These are phyloP conservation scores for Pterocarpus macrocarpus DNA, from an alignment of 306 rosid genomes.

Conservation along the genomic window DNA sequence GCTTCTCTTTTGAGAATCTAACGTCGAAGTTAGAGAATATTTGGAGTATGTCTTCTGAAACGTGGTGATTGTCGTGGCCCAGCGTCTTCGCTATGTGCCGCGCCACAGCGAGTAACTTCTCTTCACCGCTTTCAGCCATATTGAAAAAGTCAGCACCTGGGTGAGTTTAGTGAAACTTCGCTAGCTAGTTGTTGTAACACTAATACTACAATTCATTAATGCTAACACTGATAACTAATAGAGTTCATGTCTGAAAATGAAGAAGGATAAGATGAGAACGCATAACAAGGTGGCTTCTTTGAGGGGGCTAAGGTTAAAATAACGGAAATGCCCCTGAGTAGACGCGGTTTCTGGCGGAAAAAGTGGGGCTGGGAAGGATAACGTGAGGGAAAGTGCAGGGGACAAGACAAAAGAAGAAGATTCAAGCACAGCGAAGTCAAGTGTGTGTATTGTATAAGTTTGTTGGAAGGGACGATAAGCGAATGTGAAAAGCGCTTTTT, in stretches of 20 bases:
- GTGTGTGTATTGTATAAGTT: background rate
- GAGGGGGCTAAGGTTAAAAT: slow-evolving; percentile 3
- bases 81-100: slow-evolving; percentile 90
- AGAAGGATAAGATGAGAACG: background rate
- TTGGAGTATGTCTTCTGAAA: slow-evolving; percentile 85
- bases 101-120: slow-evolving; percentile 79
- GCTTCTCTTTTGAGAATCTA: slow-evolving; percentile 80
- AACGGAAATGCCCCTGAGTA: slow-evolving; percentile 41
- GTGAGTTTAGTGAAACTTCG: background rate
- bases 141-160: background rate
- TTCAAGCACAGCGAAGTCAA: background rate
- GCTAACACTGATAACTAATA: background rate
- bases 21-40: slow-evolving; percentile 87
- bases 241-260: too few species aligned
- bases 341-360: slow-evolving; percentile 48
- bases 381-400: background rate
- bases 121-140: slow-evolving; percentile 88
- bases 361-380: background rate
- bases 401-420: slow-evolving; percentile 4
- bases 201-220: too few species aligned
- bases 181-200: too few species aligned
- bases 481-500: slow-evolving; percentile 38
- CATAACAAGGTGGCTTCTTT: background rate
- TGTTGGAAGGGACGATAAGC: slow-evolving; percentile 27
- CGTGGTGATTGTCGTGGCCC: slow-evolving; percentile 69